Evolutionary conservation across 2,329 filamentous ascomycete species (phyloP), one percentile per base, ranked within the genome.

Genomic region (Fusarium sp.): DNA sequence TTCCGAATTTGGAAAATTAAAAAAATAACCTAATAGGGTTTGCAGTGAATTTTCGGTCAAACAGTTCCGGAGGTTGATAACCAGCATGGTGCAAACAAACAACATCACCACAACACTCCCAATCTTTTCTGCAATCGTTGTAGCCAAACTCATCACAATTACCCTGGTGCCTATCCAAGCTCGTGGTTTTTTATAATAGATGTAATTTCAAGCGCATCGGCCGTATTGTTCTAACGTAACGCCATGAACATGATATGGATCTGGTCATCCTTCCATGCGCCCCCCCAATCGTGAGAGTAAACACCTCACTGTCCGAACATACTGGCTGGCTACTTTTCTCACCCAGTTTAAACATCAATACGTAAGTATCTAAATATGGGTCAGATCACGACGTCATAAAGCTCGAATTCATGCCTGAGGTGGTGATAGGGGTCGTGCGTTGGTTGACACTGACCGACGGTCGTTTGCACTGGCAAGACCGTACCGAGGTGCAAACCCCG

Each of bases 291-390:
- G 36, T 3, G 36, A 20, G 9, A 40, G 3, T 18, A 13, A 40
- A 6, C 36, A 20, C 5, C 10, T 20, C 6, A 6, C 10, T 40
- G 2, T 2, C 6, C 10, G 13, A 13, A 40, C 38, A 1, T 6
- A 3, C 16, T 7, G 36, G 9, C 5, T 40, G 38, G 10, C 5
- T 40, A 20, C 1, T 10, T 40, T 3, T 18, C 7, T 40, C 6
- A 13, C 6, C 16, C 10, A 1, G 3, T 13, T 20, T 20, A 0
- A 20, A 2, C 0, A 20, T 7, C 4, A 1, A 13, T 18, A 18
- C 10, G 36, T 2, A 40, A 4, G 4, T 4, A 13, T 13, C 10
- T 1, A 13, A 2, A 40, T 1, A 40, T 0, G 9, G 4, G 3
- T 1, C 6, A 40, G 13, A 10, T 40, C 3, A 40, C 10, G 38